Evolutionary conservation across 441 rosid genomes (phyloP).

Genomic region (Eruca vesicaria): DNA sequence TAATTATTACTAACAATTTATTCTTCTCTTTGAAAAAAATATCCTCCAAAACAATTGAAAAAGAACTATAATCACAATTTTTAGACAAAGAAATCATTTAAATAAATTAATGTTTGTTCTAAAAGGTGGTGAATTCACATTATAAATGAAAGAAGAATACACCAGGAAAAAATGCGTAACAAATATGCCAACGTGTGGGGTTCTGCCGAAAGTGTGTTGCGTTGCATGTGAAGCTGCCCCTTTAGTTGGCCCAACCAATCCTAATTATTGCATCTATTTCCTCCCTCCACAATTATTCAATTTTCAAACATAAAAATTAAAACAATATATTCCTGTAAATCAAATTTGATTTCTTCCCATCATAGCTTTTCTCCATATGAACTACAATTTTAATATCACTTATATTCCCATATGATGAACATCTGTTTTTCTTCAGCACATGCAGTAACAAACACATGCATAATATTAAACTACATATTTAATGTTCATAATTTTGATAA

Average conservation of each 20-base stretch:
- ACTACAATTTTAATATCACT: not conserved
- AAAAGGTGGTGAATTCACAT: not conserved
- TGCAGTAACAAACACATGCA: slow-evolving; percentile 16
- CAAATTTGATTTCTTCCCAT: not conserved
- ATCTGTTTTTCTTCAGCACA: slow-evolving; percentile 22
- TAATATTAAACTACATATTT: not conserved
- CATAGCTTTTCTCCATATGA: not conserved
- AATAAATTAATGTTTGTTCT: not conserved
- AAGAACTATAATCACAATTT: not conserved
- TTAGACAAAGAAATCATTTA: not conserved
- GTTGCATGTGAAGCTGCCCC: slow-evolving; percentile 32
- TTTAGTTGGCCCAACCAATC: slow-evolving; percentile 27
- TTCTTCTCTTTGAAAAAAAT: not conserved
- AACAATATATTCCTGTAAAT: not conserved
- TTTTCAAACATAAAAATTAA: not conserved
- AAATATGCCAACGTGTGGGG: slow-evolving; percentile 25
- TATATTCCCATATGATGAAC: not conserved
- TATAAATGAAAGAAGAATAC: not conserved
- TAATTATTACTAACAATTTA: not conserved
- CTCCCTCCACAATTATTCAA: slow-evolving; percentile 4
- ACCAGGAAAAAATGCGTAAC: not conserved
- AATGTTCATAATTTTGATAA: not conserved
- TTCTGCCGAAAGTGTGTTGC: slow-evolving; percentile 10
- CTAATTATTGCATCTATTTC: slow-evolving; percentile 9
- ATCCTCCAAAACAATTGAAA: not conserved